A percentile compares a stretch with the other conserved stretches of the same genome.
phyloP scores from a whole-genome alignment of 306 rosid species.

The Trifolium repens region DNA sequence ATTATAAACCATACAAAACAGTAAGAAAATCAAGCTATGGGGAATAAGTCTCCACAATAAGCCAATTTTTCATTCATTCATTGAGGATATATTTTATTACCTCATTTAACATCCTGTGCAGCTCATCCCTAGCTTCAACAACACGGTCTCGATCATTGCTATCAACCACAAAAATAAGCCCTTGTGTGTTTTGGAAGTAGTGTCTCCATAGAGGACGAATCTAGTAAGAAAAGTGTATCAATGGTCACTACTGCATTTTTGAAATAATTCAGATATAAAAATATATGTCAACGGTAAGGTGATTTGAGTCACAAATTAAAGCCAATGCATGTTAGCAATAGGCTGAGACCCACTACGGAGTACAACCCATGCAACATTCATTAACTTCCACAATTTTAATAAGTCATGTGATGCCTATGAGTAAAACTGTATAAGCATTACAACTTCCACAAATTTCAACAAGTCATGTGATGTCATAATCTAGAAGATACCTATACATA shows the following conservation, averaged over 20 bases:
- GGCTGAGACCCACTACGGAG: conserved; percentile 8
- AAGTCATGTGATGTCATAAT: too few relatives aligned
- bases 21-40: conserved; percentile 7
- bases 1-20: conserved; percentile 17
- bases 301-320: conserved; percentile 5
- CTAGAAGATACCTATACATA: neutral
- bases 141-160: conserved; percentile 88
- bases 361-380: conserved; percentile 28
- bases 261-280: neutral
- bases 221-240: conserved; percentile 45
- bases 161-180: conserved; percentile 84
- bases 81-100: conserved; percentile 40
- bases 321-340: neutral
- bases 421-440: too few relatives aligned
- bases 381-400: neutral
- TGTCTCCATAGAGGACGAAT: conserved; percentile 95
- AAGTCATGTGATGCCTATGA: too few relatives aligned
- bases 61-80: conserved; percentile 18
- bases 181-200: conserved; percentile 88
- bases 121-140: conserved; percentile 87
- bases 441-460: neutral
- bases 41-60: conserved; percentile 16
- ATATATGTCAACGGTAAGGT: neutral
- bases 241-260: neutral
- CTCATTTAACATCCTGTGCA: conserved; percentile 89